Base-by-base conservation (phyloP, 2,329 filamentous ascomycete species). In the Ceratocystis colombiana region DNA sequence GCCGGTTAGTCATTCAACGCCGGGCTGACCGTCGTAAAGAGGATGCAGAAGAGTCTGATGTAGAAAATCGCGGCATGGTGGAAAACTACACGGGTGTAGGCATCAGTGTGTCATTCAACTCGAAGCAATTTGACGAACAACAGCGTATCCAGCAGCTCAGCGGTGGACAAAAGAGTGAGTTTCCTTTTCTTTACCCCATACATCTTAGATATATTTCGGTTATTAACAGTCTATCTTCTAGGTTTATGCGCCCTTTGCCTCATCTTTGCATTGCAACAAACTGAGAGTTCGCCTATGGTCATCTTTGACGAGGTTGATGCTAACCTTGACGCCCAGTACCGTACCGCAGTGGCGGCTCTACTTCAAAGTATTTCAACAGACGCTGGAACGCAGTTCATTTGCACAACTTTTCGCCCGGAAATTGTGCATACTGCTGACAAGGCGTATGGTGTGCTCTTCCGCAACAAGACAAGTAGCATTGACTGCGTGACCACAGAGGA, bases 221-320 rank as follows among this genome's bases (percentile, higher is more conserved):
- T 64, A 70, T 70, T 72, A 69, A 72, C 69, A 64, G 68, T 57
- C 69, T 37, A 59, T 37, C 1, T n/a, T 63, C 5, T 69, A 91
- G 89, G 90, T 84, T 80, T 97, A 69, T 97, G 93, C 76, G 94
- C 94, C 8, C 84, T 99, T n/a, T 95, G 94, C 57, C 84, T 99
- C 64, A 95, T 99, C 71, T 99, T 99, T 74, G 94, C 94, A n/a
- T 95, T 99, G 71, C 94, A 99, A 76, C 90, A 92, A 71, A 96
- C 93, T 68, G 94, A 99, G 74, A 94, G 93, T 8, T 95, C 93
- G 57, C 94, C 94, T 1, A 97, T 99, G 81, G 96, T 99, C 75
- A 92, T 99, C 72, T 99, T 99, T 72, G 94, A 99, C 75, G 94
- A 99, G 77, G 96, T 99, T 70, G 94, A 99, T 73, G 94, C 94